Evolutionary conservation across 768 basidiomycete genomes (phyloP).

Genomic region (Kwoniella mangroviensis): DNA sequence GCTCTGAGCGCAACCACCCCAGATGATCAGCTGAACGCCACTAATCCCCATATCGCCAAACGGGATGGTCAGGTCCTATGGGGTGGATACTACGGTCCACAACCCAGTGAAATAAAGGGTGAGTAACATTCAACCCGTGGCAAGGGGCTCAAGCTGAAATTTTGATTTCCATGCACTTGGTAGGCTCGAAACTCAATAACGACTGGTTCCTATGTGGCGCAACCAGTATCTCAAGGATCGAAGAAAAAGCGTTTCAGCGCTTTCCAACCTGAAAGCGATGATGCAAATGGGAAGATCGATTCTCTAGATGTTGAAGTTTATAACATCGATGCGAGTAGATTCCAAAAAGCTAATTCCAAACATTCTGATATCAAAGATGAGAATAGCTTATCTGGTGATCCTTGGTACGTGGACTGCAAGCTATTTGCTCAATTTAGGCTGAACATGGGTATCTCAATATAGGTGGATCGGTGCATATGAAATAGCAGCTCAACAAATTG

Average conservation of each 20-base stretch:
- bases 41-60: background rate
- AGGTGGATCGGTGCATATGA: background rate
- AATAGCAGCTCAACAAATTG: background rate
- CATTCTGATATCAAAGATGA: background rate
- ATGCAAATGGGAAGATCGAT: background rate
- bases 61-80: background rate
- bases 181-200: background rate
- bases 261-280: background rate
- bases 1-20: background rate
- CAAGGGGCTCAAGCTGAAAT: background rate
- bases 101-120: background rate
- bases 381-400: background rate
- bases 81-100: background rate
- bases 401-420: background rate
- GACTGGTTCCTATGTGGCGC: background rate
- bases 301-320: background rate
- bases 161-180: background rate
- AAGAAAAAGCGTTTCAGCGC: background rate
- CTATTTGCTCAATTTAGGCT: background rate
- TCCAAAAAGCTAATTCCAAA: background rate
- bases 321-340: background rate
- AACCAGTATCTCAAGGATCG: background rate
- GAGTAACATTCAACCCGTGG: background rate
- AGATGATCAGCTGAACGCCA: background rate
- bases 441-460: background rate